Evolutionary conservation across 2,329 filamentous ascomycete species (phyloP).

Genomic region (Fusarium sp.): DNA sequence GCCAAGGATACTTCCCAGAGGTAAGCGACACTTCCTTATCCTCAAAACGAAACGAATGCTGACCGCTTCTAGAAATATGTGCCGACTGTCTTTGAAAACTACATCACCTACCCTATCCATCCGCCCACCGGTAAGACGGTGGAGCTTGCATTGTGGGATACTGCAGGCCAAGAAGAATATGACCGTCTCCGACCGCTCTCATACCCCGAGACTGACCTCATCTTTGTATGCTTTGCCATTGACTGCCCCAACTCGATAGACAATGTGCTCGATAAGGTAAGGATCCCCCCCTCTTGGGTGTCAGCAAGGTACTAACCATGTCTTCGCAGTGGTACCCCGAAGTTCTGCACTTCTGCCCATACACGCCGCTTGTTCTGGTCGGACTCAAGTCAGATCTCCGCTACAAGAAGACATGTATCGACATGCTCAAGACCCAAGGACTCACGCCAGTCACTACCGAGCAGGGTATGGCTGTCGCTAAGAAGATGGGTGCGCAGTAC

Average conservation of each 20-base stretch:
- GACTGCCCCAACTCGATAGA: conserved; percentile 98
- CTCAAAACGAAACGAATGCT: conserved; percentile 7
- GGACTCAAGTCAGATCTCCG: conserved; percentile 97
- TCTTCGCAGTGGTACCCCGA: conserved; percentile 90
- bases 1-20: conserved; percentile 98
- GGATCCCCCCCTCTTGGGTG: background rate
- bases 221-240: conserved; percentile 99
- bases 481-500: conserved; percentile 93
- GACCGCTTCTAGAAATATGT: conserved; percentile 84
- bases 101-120: conserved; percentile 97
- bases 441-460: conserved; percentile 92
- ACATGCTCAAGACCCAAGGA: conserved; percentile 97
- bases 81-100: conserved; percentile 98
- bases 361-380: conserved; percentile 92
- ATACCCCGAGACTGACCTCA: conserved; percentile 95
- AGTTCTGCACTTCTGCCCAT: conserved; percentile 98
- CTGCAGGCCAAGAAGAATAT: conserved; percentile 97
- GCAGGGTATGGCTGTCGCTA: conserved; percentile 85
- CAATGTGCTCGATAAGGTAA: conserved; percentile 98
- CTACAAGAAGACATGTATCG: conserved; percentile 94
- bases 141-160: conserved; percentile 97
- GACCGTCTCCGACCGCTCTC: conserved; percentile 94
- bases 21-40: conserved; percentile 58
- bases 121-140: conserved; percentile 88
- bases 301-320: conserved; percentile 4